Percentiles rank a stretch among this genome's conserved stretches.
Evolutionary conservation across 352 stramenopile genomes (phyloP).

Genomic region (Elongisporangium prolatum): DNA sequence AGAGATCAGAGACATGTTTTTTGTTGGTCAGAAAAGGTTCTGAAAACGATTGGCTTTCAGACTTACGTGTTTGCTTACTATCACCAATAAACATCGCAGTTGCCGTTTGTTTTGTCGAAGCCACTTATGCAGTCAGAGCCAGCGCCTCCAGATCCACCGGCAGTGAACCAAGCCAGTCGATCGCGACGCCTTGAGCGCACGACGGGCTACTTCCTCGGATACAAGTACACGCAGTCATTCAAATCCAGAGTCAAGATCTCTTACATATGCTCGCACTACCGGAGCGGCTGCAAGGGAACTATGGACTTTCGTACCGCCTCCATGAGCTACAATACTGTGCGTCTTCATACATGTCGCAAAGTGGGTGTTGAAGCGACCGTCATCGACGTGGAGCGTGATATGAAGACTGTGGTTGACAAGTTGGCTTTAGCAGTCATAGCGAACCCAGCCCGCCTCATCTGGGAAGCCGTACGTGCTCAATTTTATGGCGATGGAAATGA

Average conservation of each 20-base stretch:
- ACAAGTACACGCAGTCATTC: conserved; percentile 7
- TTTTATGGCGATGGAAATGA: too few species aligned
- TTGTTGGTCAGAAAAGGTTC: too few species aligned
- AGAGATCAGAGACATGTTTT: too few species aligned
- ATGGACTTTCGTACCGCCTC: conserved; percentile 10
- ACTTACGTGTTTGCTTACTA: too few species aligned
- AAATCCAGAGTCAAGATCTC: conserved; percentile 4
- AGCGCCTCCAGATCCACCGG: too few species aligned
- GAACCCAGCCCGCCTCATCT: background rate
- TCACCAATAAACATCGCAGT: too few species aligned
- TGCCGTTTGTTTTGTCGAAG: too few species aligned
- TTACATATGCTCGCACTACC: conserved; percentile 12
- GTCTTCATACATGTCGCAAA: background rate
- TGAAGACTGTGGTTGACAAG: background rate
- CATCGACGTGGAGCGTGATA: background rate
- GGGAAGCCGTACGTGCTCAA: background rate
- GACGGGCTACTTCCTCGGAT: conserved; percentile 6
- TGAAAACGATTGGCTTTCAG: too few species aligned
- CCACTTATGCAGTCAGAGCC: too few species aligned
- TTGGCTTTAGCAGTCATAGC: too few species aligned
- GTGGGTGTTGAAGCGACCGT: background rate
- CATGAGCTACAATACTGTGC: conserved; percentile 8
- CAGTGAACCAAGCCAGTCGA: too few species aligned
- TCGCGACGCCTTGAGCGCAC: too few species aligned
- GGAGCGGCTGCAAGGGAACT: conserved; percentile 6